phyloP scores from a whole-genome alignment of 2,329 filamentous ascomycete species.

The Monilinia fructicola region DNA sequence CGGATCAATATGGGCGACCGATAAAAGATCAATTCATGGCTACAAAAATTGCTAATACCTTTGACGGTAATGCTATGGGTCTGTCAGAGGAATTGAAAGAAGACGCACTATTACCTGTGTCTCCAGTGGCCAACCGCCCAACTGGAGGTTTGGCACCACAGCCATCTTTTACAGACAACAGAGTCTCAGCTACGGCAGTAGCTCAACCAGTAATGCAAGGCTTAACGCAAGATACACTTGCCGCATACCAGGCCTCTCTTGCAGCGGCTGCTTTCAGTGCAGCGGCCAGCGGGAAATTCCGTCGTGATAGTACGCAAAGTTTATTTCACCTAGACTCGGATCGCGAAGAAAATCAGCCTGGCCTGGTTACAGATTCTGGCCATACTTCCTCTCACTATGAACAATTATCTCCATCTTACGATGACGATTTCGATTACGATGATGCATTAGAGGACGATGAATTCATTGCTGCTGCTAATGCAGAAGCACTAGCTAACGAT shows the following conservation, averaged over 20 bases:
- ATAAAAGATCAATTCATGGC: conserved; percentile 46
- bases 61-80: conserved; percentile 27
- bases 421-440: conserved; percentile 54
- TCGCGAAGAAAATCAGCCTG: conserved; percentile 39
- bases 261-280: conserved; percentile 79
- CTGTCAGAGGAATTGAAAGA: not conserved
- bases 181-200: conserved; percentile 2
- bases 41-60: conserved; percentile 28
- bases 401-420: conserved; percentile 39
- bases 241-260: conserved; percentile 79
- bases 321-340: conserved; percentile 33
- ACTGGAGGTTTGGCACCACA: conserved; percentile 31
- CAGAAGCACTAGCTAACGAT: conserved; percentile 87
- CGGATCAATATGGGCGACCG: conserved; percentile 60
- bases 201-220: conserved; percentile 35
- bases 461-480: conserved; percentile 93
- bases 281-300: conserved; percentile 72
- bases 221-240: conserved; percentile 57
- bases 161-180: conserved; percentile 31
- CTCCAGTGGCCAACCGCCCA: conserved; percentile 3
- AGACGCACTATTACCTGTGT: not conserved
- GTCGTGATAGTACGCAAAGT: conserved; percentile 48
- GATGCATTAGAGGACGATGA: conserved; percentile 78
- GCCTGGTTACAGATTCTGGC: conserved; percentile 45
- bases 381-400: conserved; percentile 40